Evolutionary conservation across 75 land plant species (phyloP), one percentile per base, ranked within the genome.

Genomic region (Cryptomeria japonica): DNA sequence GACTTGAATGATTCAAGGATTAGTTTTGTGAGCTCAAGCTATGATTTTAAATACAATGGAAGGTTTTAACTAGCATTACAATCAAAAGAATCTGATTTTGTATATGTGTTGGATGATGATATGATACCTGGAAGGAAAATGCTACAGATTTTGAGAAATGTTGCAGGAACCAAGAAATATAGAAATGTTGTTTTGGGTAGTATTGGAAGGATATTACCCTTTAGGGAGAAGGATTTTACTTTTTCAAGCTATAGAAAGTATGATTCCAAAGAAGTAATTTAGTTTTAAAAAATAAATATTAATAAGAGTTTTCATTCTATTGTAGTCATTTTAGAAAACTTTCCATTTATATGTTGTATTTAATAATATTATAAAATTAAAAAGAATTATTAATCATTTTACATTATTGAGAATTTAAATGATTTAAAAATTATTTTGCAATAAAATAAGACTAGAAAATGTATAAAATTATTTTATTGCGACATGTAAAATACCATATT

Each of bases 41-140:
- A 97, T 77, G 99, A 98, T 85, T 98, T 96, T 87, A 98, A 98
- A 90, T 98, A 98, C 89, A 97, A 95, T 86, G 99, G 99, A 16
- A 90, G 99, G 90, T 98, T 98, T 87, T 99, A 98, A 84, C 90
- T 98, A 93, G 99, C 99, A 0, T 87, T 98, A n/a, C 99, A 98
- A 89, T 92, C 96, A 31, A 95, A 97, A 77, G 93, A 87, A 38
- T 88, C 95, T 31, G 99, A 98, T 82, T 95, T 93, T 55, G 96
- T 97, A 3, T 98, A 98, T 83, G 91, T 98, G 64, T 87, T 98
- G 2, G 99, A 98, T 58, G 99, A 98, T 84, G 99, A 98, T 87
- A 98, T 98, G 97, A 98, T 98, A 38, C 99, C 99, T 1, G 99
- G 99, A 1, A 91, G 41, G 87, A 92, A 91, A 83, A 95, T 98